phyloP scores from a whole-genome alignment of 768 basidiomycete genomes.

The Leccinum ochraceum region DNA sequence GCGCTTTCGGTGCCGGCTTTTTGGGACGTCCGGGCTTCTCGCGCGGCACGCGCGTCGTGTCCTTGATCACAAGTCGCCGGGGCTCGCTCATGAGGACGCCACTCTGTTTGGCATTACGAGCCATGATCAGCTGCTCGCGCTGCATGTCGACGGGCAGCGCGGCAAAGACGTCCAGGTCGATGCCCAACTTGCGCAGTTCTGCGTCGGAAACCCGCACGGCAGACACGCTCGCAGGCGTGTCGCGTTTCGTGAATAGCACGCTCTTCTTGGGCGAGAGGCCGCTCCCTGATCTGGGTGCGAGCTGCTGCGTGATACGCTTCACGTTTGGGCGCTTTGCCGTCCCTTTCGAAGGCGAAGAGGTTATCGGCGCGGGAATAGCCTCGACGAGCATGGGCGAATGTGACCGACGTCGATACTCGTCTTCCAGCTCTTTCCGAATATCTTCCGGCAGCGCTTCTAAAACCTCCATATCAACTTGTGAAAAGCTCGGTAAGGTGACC shows the following conservation, averaged over 20 bases:
- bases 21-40: conserved; percentile 37
- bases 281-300: conserved; percentile 56
- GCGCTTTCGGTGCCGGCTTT: conserved; percentile 58
- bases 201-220: conserved; percentile 49
- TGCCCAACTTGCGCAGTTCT: conserved; percentile 62
- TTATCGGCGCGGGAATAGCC: conserved; percentile 1
- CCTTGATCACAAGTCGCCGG: conserved; percentile 52
- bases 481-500: conserved; percentile 64
- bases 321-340: conserved; percentile 43
- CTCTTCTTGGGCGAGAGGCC: conserved; percentile 40
- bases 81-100: conserved; percentile 36
- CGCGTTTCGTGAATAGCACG: conserved; percentile 39
- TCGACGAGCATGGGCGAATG: conserved; percentile 43
- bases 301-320: conserved; percentile 61
- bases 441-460: conserved; percentile 72
- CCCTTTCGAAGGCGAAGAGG: conserved; percentile 14
- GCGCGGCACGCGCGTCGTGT: conserved; percentile 28
- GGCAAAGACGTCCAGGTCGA: conserved; percentile 74
- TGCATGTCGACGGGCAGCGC: conserved; percentile 66
- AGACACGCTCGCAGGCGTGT: conserved; percentile 27
- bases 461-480: conserved; percentile 72
- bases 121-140: conserved; percentile 69
- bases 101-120: conserved; percentile 49
- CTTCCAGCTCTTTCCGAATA: conserved; percentile 66
- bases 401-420: conserved; percentile 64